These are phyloP conservation scores for Rosa multiflora DNA, from an alignment of 306 rosid species.

Conservation along the genomic window DNA sequence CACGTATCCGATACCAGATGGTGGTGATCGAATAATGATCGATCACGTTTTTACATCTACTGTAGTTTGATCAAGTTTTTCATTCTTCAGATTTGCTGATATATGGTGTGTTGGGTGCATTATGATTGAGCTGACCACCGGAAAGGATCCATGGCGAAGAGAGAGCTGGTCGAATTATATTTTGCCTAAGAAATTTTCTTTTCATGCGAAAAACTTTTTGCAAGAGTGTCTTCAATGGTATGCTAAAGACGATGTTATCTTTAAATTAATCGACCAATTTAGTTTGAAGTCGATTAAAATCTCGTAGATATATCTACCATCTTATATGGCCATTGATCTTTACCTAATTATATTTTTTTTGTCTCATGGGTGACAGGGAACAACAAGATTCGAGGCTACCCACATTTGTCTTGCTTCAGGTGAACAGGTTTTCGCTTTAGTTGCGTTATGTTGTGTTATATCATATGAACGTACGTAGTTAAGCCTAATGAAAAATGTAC, in stretches of 20 bases:
- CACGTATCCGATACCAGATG: no score
- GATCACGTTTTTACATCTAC: no score
- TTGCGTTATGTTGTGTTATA: neutral
- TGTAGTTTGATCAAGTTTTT: no score
- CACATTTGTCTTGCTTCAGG: neutral
- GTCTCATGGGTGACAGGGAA: neutral
- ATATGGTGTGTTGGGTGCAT: neutral
- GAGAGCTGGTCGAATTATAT: neutral
- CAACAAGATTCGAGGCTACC: neutral
- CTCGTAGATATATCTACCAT: neutral
- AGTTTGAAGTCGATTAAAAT: no score
- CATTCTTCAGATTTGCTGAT: neutral
- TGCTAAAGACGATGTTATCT: no score
- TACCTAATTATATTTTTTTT: neutral
- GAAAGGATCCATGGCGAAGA: neutral
- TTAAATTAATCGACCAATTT: no score
- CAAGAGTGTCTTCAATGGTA: neutral
- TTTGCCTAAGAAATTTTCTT: neutral
- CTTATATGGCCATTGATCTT: neutral
- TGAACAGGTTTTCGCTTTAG: neutral
- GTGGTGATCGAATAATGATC: no score
- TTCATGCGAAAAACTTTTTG: neutral
- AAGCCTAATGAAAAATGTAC: no score
- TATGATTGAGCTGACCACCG: neutral
- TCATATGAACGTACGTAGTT: no score